Conservation (phyloP, 345 rosid species). For the Geranium brycei region DNA sequence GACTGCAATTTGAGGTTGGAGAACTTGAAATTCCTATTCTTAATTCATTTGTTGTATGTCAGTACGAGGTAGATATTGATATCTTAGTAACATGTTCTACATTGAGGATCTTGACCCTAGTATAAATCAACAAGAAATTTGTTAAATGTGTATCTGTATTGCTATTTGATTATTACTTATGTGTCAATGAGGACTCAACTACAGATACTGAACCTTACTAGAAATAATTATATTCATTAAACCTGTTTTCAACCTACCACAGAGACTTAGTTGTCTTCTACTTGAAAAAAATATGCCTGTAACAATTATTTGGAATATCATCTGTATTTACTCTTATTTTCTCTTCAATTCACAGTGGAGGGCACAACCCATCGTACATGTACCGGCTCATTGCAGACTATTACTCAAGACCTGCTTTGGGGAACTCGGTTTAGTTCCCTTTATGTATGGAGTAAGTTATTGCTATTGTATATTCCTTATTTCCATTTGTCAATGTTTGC, state of each 20-base stretch:
- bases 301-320: background rate
- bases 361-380: slow-evolving; percentile 96
- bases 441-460: slow-evolving; percentile 10
- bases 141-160: too few relatives aligned
- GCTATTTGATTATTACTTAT: too few relatives aligned
- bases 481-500: background rate
- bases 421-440: slow-evolving; percentile 14
- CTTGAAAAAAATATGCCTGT: background rate
- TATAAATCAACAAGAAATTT: too few relatives aligned
- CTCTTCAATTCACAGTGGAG: slow-evolving; percentile 50
- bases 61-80: too few relatives aligned
- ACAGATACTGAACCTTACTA: too few relatives aligned
- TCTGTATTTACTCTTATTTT: background rate
- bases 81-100: background rate
- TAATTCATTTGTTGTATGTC: background rate
- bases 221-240: too few relatives aligned
- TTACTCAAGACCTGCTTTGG: slow-evolving; percentile 50
- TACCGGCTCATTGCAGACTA: slow-evolving; percentile 91
- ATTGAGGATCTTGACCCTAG: background rate
- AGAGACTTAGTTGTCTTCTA: background rate
- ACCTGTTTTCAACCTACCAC: background rate
- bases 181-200: too few relatives aligned
- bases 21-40: background rate
- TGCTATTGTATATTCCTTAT: background rate
- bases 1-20: background rate